Conservation (phyloP, 768 basidiomycete species). For the Terana coerulea region DNA sequence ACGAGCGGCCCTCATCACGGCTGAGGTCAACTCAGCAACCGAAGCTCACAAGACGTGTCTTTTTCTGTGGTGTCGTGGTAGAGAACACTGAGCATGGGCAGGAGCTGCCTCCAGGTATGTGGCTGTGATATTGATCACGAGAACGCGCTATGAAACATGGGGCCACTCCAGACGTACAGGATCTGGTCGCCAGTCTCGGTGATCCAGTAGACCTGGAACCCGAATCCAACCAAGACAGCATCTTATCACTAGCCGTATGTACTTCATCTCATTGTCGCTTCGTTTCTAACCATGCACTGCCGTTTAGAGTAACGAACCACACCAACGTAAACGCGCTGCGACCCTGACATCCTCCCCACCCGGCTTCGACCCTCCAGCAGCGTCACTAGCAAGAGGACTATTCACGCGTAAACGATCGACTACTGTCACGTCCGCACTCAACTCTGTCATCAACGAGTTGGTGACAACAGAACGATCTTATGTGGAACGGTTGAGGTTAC, state of each 20-base stretch:
- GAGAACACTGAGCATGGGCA: constrained; percentile 75
- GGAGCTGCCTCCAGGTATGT: constrained; percentile 62
- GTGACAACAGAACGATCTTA: constrained; percentile 89
- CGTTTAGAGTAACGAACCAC: constrained; percentile 16
- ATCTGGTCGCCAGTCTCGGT: constrained; percentile 74
- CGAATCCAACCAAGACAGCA: constrained; percentile 42
- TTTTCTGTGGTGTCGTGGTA: constrained; percentile 87
- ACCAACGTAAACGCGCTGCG: constrained; percentile 51
- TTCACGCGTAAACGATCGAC: constrained; percentile 51
- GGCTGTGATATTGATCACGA: background rate
- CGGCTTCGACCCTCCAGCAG: background rate
- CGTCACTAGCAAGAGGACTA: constrained; percentile 18
- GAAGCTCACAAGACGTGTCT: constrained; percentile 70
- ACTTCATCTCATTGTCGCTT: background rate
- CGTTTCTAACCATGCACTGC: background rate
- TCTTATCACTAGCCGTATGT: constrained; percentile 26
- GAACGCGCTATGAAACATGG: constrained; percentile 1
- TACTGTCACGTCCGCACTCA: constrained; percentile 56
- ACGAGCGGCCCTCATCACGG: constrained; percentile 41
- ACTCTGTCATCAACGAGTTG: constrained; percentile 80
- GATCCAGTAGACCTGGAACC: constrained; percentile 53
- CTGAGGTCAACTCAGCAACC: constrained; percentile 35
- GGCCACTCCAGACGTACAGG: constrained; percentile 61
- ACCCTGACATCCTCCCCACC: constrained; percentile 41
- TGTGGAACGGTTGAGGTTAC: constrained; percentile 72